Base-by-base conservation (phyloP, 805 yeast species). In the Kodamaea leandrae region DNA sequence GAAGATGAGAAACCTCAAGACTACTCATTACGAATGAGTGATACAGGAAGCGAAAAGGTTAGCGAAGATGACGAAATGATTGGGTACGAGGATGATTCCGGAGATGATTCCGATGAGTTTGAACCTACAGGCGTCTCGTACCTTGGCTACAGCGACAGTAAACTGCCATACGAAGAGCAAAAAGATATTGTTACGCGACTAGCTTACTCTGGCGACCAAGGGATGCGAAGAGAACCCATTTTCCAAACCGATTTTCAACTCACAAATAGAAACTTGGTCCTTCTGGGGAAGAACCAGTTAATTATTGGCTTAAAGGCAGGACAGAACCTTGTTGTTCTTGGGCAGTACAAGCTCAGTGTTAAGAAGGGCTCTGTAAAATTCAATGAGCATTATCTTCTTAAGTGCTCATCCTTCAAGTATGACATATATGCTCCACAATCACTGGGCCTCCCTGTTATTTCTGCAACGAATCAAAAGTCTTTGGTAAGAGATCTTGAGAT, bases 381-480 rank as follows among this genome's bases (percentile, higher is more conserved):
- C 5, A 40, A 40, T 25, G 36, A 34, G 30, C 29, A 23, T 23
- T 26, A 40, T 16, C 17, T 10, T 10, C 25, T 40, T 8, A 23
- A 28, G 12, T 15, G 37, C 10, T 26, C 7, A 6, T 8, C 29
- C 10, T 7, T 6, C 10, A 14, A 21, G 17, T 25, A 24, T 3
- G 4, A 14, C 6, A 23, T 21, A 15, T 40, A 25, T 23, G 30
- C 39, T 12, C 43, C 43, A n/a, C 39, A 35, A 6, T 35, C 39
- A 2, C 39, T 35, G 4, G 43, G 43, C 3, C 26, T 40, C 4
- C 38, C 43, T 21, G 32, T 36, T 10, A 35, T 40, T 8, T 16
- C 39, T 4, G 14, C 36, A 21, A n/a, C 32, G 4, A 27, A n/a
- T 17, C 15, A 9, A 20, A 13, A 15, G 18, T 4, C 25, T 21